Evolutionary conservation across 2,329 filamentous ascomycete species (phyloP), one percentile per base, ranked within the genome.

Genomic region (Sporothrix euskadiensis): DNA sequence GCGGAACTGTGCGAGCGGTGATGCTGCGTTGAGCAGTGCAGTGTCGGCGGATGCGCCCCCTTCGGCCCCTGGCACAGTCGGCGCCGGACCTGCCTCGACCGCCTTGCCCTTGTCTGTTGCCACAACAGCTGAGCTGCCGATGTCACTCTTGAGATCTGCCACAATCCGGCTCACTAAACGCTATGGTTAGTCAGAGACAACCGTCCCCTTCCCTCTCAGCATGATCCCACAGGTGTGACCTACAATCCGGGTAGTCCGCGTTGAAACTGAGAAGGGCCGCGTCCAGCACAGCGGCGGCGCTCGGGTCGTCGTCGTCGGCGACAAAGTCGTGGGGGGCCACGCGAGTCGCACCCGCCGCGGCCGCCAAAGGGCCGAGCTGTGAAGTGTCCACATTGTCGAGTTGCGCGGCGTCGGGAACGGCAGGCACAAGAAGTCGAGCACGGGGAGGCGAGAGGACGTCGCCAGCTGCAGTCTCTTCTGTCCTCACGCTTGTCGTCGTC

Each of bases 1-100:
- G 52, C 94, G 91, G 78, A 97, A 97, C 47, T 92, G 89, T 75
- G 94, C 87, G 1, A 98, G 83, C 0, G 94, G 94, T 1, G 87
- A 85, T 30, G 22, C 16, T 2, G 52, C 2, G 30, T 39, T 47
- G 30, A 26, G 80, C 81, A 1, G 76, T 39, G 35, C 14, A 4
- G 39, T 19, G 16, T 2, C 41, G 10, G 57, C 12, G 2, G 56
- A 22, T 19, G 7, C 30, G 30, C 26, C 26, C 26, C 5, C 44
- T 14, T 9, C 12, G 49, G 44, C 61, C 35, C 26, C 35, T 4
- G 49, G 49, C n/a, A 52, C 49, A n/a, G 49, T 16, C 1, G 66
- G 10, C 47, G 54, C 32, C 63, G 19, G 19, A 4, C 41, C 16
- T 52, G 32, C 6, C n/a, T 4, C 59, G 14, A 16, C 22, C 8